phyloP scores from a whole-genome alignment of 1,284 basidiomycete species.

The Pseudozyma hubeiensis region DNA sequence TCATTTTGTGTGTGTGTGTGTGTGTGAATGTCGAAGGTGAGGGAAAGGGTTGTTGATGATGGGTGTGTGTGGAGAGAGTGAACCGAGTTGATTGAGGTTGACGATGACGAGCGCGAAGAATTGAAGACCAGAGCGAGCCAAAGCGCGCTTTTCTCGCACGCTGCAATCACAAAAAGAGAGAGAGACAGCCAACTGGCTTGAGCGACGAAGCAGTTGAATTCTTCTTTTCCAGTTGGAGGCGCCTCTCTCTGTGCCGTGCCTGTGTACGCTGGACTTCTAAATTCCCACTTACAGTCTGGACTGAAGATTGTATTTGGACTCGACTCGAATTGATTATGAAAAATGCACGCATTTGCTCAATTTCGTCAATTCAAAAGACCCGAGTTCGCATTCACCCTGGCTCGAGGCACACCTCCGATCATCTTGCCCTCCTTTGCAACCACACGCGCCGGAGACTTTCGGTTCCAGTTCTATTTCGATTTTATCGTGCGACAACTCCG shows the following conservation, averaged over 20 bases:
- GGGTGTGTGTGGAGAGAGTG: neutral
- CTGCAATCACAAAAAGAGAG: constrained; percentile 1
- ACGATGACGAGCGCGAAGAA: constrained; percentile 18
- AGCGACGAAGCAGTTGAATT: constrained; percentile 18
- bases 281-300: too few species aligned
- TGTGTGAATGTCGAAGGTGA: neutral
- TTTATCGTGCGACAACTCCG: constrained; percentile 28
- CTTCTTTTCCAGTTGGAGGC: neutral
- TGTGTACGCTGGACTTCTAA: neutral
- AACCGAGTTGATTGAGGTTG: neutral
- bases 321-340: neutral
- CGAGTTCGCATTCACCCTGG: too few species aligned
- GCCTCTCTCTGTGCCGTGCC: neutral
- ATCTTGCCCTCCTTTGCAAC: constrained; percentile 1
- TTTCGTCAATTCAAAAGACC: constrained; percentile 1
- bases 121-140: neutral
- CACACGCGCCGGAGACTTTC: constrained; percentile 14
- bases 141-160: constrained; percentile 29
- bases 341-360: neutral
- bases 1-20: constrained; percentile 22
- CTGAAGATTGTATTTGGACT: constrained; percentile 15
- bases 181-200: constrained; percentile 12
- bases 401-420: constrained; percentile 19
- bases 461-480: constrained; percentile 1
- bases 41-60: neutral